These are phyloP conservation scores for Yamadazyma conglobata DNA, from an alignment of 1,139 yeast genomes.

Conservation along the genomic window DNA sequence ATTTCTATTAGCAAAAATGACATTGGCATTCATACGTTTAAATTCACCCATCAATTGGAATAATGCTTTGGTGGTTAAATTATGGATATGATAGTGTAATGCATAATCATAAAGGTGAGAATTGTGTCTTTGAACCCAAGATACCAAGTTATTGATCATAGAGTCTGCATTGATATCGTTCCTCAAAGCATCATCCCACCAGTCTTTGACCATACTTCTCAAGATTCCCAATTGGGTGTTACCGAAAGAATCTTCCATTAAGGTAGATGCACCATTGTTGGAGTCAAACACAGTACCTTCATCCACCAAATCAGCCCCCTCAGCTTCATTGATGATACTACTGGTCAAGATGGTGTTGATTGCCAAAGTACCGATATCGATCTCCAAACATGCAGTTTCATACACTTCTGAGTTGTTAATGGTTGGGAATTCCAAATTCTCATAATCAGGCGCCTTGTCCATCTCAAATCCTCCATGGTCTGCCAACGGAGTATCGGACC, in stretches of 20 bases:
- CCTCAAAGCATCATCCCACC: constrained; percentile 92
- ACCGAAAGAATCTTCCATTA: constrained; percentile 79
- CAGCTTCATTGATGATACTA: constrained; percentile 81
- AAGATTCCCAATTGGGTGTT: constrained; percentile 69
- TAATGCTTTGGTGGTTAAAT: constrained; percentile 78
- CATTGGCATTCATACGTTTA: constrained; percentile 68
- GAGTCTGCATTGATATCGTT: constrained; percentile 75
- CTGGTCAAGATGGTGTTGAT: constrained; percentile 86
- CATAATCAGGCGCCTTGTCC: constrained; percentile 53
- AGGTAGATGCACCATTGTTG: constrained; percentile 49
- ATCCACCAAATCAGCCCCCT: constrained; percentile 77
- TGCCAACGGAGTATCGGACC: constrained; percentile 81
- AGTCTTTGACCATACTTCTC: constrained; percentile 70
- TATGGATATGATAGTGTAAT: constrained; percentile 83
- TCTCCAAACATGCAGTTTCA: constrained; percentile 73
- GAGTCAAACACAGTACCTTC: constrained; percentile 39
- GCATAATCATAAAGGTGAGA: constrained; percentile 75
- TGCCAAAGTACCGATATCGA: constrained; percentile 73
- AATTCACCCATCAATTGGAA: constrained; percentile 81
- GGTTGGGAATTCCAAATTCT: constrained; percentile 64
- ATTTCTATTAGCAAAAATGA: constrained; percentile 79
- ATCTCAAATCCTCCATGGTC: constrained; percentile 84
- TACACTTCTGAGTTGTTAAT: constrained; percentile 81
- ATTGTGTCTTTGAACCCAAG: constrained; percentile 81
- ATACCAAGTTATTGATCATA: constrained; percentile 75